phyloP scores from a whole-genome alignment of 2,329 filamentous ascomycete species.

The Fusarium denticulatum region DNA sequence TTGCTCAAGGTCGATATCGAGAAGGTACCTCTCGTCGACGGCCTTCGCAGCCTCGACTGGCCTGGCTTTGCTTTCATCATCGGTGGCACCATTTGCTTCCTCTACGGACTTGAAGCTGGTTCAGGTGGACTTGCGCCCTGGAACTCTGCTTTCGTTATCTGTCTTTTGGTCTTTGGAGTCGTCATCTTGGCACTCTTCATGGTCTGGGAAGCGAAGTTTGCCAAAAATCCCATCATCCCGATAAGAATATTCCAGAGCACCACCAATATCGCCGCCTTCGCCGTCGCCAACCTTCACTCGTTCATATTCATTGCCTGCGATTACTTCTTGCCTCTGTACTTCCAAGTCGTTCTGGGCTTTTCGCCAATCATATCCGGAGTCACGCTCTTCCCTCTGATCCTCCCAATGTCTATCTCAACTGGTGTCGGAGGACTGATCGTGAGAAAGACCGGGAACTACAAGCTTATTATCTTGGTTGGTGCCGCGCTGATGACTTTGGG shows the following conservation, averaged over 20 bases:
- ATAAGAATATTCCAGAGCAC: conserved; percentile 72
- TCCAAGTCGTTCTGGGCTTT: conserved; percentile 76
- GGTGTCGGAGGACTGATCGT: conserved; percentile 65
- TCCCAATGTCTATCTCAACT: conserved; percentile 72
- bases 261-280: conserved; percentile 73
- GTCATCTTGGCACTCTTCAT: conserved; percentile 72
- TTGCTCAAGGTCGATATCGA: conserved; percentile 76
- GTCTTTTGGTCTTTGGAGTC: conserved; percentile 78
- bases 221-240: conserved; percentile 82
- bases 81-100: conserved; percentile 85
- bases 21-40: conserved; percentile 67
- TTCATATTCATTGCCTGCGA: conserved; percentile 79
- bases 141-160: conserved; percentile 78
- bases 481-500: conserved; percentile 70
- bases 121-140: conserved; percentile 76
- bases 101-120: conserved; percentile 86
- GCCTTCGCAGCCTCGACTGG: conserved; percentile 72
- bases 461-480: conserved; percentile 66
- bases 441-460: conserved; percentile 72
- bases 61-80: conserved; percentile 67
- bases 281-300: conserved; percentile 76
- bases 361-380: conserved; percentile 77
- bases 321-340: conserved; percentile 87
- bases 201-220: conserved; percentile 75
- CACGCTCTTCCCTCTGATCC: conserved; percentile 76